phyloP scores from a whole-genome alignment of 2,329 filamentous ascomycete genomes.

The Cladosporium sphaerospermum region DNA sequence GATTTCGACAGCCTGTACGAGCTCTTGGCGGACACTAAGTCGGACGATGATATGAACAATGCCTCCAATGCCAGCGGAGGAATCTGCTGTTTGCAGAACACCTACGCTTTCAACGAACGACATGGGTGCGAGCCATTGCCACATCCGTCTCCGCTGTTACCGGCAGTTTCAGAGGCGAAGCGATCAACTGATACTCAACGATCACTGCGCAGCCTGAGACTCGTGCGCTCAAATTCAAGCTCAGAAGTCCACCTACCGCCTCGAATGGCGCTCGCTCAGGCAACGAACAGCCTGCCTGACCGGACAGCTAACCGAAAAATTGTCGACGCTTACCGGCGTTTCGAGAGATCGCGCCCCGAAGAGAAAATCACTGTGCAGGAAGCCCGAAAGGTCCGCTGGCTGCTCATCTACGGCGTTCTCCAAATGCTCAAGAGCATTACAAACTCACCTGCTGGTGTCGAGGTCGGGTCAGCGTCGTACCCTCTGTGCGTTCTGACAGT shows the following conservation, averaged over 20 bases:
- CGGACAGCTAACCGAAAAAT: slow-evolving; percentile 42
- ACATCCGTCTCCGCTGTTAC: slow-evolving; percentile 63
- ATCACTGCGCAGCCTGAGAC: slow-evolving; percentile 30
- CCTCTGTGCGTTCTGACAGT: slow-evolving; percentile 42
- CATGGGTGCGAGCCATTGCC: slow-evolving; percentile 55
- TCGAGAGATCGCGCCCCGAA: slow-evolving; percentile 57
- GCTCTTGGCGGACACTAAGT: slow-evolving; percentile 60
- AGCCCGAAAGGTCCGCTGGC: slow-evolving; percentile 71
- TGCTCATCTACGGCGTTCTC: slow-evolving; percentile 65
- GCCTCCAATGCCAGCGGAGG: slow-evolving; percentile 51
- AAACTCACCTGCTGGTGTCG: slow-evolving; percentile 55
- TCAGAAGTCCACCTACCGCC: slow-evolving; percentile 41
- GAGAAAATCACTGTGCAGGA: slow-evolving; percentile 58
- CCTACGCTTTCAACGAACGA: slow-evolving; percentile 59
- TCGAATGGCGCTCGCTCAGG: slow-evolving; percentile 47
- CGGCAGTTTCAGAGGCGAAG: slow-evolving; percentile 35
- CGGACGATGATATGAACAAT: slow-evolving; percentile 25
- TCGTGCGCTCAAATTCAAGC: slow-evolving; percentile 34
- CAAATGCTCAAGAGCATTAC: slow-evolving; percentile 66
- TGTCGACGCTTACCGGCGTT: slow-evolving; percentile 62
- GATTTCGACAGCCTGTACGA: slow-evolving; percentile 69
- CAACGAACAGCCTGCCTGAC: slow-evolving; percentile 40
- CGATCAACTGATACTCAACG: slow-evolving; percentile 26
- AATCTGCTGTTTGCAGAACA: slow-evolving; percentile 62
- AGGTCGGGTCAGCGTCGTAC: slow-evolving; percentile 53